A percentile compares a stretch with the other conserved stretches of the same genome.
Evolutionary conservation across 2,329 filamentous ascomycete genomes (phyloP).

Genomic region (Fusarium coffeatum): DNA sequence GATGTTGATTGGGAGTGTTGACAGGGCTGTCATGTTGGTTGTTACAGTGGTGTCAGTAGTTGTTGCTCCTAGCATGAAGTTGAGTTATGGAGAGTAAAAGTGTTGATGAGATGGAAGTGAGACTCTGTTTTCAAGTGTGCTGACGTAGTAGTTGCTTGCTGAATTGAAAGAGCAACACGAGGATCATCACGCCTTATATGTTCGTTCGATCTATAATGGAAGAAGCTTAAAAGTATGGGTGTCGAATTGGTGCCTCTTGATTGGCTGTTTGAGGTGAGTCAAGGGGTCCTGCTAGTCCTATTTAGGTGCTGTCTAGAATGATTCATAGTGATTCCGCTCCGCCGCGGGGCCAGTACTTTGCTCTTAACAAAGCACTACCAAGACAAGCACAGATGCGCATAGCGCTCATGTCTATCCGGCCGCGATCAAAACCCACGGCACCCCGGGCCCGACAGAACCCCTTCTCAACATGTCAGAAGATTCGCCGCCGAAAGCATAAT

Average conservation of each 20-base stretch:
- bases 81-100: rapidly evolving
- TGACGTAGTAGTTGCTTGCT: rapidly evolving
- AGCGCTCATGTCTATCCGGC: rapidly evolving
- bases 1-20: no score
- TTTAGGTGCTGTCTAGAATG: background rate
- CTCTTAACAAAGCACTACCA: rapidly evolving
- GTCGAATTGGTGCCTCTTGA: background rate
- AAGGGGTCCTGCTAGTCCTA: background rate
- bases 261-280: conserved; percentile 9
- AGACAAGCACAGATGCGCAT: rapidly evolving
- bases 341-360: background rate
- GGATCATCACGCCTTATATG: background rate
- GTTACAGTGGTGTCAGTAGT: background rate
- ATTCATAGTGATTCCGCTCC: conserved; percentile 20
- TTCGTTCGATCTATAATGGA: rapidly evolving
- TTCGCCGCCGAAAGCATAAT: background rate
- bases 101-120: background rate
- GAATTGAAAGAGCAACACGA: rapidly evolving
- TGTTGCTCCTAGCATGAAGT: conserved; percentile 17
- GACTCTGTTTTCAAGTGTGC: rapidly evolving
- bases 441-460: conserved; percentile 11
- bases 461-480: background rate
- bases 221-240: background rate
- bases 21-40: background rate
- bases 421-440: background rate